Conservation (phyloP, 2,329 filamentous ascomycete genomes). For the Colletotrichum melonis region DNA sequence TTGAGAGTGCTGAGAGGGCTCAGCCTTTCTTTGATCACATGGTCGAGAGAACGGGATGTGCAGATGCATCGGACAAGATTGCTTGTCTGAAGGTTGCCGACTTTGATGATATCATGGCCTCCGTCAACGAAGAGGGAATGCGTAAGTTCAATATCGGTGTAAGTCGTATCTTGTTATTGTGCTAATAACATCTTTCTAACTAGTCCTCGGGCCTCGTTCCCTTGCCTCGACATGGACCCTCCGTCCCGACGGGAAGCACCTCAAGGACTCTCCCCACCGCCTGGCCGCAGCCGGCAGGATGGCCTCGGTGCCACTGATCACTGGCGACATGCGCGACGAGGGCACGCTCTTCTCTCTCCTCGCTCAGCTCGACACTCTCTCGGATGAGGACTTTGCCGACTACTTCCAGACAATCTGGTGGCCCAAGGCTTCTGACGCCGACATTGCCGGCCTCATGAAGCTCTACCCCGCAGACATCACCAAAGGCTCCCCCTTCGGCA, state of each 20-base stretch:
- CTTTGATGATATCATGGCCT: slow-evolving; percentile 15
- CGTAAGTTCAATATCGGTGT: background rate
- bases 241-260: slow-evolving; percentile 13
- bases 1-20: background rate
- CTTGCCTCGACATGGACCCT: slow-evolving; percentile 7
- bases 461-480: slow-evolving; percentile 57
- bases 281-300: slow-evolving; percentile 15
- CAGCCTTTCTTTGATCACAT: slow-evolving; percentile 14
- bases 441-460: slow-evolving; percentile 15
- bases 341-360: slow-evolving; percentile 70
- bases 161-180: background rate
- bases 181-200: background rate
- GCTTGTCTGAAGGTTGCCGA: slow-evolving; percentile 21
- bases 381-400: background rate
- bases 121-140: slow-evolving; percentile 22
- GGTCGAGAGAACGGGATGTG: slow-evolving; percentile 5
- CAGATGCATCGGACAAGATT: background rate
- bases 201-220: slow-evolving; percentile 11
- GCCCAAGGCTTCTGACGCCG: background rate
- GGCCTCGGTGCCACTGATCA: slow-evolving; percentile 66
- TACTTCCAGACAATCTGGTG: slow-evolving; percentile 10
- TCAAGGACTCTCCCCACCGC: slow-evolving; percentile 10
- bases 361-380: slow-evolving; percentile 6
- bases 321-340: slow-evolving; percentile 74
- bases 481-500: slow-evolving; percentile 70